These are phyloP conservation scores for Fusarium marasasianum DNA, from an alignment of 2,329 filamentous ascomycete genomes.

Conservation along the genomic window DNA sequence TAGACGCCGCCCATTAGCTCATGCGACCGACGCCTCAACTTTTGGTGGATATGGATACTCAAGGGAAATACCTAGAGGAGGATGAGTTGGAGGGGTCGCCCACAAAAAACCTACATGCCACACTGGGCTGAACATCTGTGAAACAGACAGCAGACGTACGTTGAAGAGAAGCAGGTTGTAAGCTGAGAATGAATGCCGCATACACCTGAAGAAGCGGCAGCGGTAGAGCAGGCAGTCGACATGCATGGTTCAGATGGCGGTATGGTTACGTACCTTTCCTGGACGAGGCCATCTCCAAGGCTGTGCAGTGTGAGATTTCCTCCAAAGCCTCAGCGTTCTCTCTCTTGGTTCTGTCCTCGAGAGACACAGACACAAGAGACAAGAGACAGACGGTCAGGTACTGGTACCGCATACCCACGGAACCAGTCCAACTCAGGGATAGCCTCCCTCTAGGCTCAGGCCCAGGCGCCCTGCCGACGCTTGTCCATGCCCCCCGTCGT, in stretches of 20 bases:
- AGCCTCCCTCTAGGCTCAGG: conserved; percentile 33
- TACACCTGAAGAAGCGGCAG: not conserved
- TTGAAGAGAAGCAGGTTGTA: not conserved
- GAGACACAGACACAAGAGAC: not conserved
- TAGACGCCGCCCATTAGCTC: conserved; percentile 27
- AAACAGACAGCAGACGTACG: not conserved
- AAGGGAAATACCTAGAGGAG: not conserved
- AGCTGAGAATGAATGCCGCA: conserved; percentile 4
- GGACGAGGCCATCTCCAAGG: conserved; percentile 10
- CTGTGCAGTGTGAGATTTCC: conserved; percentile 11
- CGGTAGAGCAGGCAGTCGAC: not conserved
- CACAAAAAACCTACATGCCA: conserved; percentile 35
- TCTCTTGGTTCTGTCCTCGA: not conserved
- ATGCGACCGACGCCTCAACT: conserved; percentile 35
- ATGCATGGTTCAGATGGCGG: conserved; percentile 25
- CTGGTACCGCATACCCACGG: not conserved
- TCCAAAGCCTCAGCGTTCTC: conserved; percentile 5
- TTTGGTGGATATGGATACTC: conserved; percentile 16
- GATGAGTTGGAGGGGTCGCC: conserved; percentile 23
- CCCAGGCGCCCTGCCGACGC: conserved; percentile 39
- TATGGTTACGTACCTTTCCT: conserved; percentile 32
- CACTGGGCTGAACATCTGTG: conserved; percentile 20
- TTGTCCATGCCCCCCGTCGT: conserved; percentile 30
- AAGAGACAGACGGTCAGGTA: conserved; percentile 13
- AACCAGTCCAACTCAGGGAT: conserved; percentile 20